Conservation (phyloP, 2,329 filamentous ascomycete species). For the Lasiodiplodia gonubiensis region DNA sequence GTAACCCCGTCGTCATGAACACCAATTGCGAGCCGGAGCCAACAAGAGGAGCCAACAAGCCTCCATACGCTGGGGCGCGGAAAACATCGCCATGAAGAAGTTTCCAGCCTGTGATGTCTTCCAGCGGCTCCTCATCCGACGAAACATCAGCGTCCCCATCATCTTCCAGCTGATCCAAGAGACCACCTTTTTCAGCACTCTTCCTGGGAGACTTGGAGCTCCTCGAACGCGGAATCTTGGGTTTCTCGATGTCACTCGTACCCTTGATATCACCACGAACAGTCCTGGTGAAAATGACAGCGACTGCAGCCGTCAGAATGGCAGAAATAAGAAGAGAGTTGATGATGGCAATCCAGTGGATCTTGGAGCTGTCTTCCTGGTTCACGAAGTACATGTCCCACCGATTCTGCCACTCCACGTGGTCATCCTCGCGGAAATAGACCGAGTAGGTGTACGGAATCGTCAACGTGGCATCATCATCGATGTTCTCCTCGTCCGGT, state of each 20-base stretch:
- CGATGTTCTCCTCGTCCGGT: constrained; percentile 57
- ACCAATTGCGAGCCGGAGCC: constrained; percentile 87
- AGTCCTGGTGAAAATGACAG: constrained; percentile 80
- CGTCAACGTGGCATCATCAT: constrained; percentile 69
- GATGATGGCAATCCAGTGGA: constrained; percentile 87
- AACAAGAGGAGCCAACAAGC: constrained; percentile 77
- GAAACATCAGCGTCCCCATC: constrained; percentile 63
- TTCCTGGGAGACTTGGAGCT: constrained; percentile 51
- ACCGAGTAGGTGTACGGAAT: constrained; percentile 90
- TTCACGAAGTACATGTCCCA: constrained; percentile 93
- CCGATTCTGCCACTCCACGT: constrained; percentile 79
- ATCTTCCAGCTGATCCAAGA: constrained; percentile 66
- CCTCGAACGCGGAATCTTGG: constrained; percentile 59
- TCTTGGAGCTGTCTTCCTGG: constrained; percentile 78
- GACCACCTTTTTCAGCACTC: constrained; percentile 58
- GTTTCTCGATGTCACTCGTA: constrained; percentile 68
- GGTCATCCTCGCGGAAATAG: constrained; percentile 83
- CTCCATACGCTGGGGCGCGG: constrained; percentile 71
- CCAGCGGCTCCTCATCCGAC: constrained; percentile 74
- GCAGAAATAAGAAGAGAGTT: constrained; percentile 86
- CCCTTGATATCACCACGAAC: constrained; percentile 79
- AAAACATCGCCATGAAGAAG: constrained; percentile 88
- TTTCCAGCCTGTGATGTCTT: constrained; percentile 89
- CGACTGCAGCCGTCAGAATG: constrained; percentile 76
- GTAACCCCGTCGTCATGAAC: constrained; percentile 77